Base-by-base conservation (phyloP, 73 alveolate species). In the Stentor coeruleus region DNA sequence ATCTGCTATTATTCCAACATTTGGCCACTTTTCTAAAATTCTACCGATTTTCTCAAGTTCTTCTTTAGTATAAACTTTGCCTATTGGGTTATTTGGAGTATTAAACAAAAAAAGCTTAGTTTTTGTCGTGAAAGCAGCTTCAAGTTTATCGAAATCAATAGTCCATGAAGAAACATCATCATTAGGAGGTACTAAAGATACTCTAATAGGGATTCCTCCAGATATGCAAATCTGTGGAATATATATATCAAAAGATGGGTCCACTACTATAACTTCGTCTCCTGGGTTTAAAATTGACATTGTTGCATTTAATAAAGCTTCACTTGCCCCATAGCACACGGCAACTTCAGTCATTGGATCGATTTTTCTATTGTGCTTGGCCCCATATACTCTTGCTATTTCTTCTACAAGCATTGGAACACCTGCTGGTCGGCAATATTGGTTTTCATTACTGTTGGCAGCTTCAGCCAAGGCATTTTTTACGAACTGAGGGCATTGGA, bases 61-160 rank as follows among this genome's bases (percentile, higher is more conserved):
- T 76, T 90, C 87, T 40, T 58, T 72, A 20, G 90, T 41, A 86
- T 92, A 93, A n/a, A 85, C 87, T 74, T 94, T 94, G 31, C 99
- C 99, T 42, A 96, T 90, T 30, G 99, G 99, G 84, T 94, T 94
- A 74, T 92, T 92, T 3, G 97, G 95, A 57, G 88, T 88, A 82
- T 94, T 94, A 20, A 94, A 74, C 37, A 94, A 37, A 3, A 94
- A 38, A 38, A 88, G 82, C 80, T 88, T 90, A 36, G 99, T 91
- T 74, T 91, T 91, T 36, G 80, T 86, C 77, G 66, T 82, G 4
- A 94, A 83, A 0, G 91, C 86, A 58, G 85, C 39, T 77, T 89
- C 94, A 3, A 94, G 88, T 28, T 39, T 59, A 28, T 94, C 94
- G 30, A 83, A 87, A 74, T 92, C 96, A 28, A 92, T 76, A 15